Evolutionary conservation across 371 early-diverging fungal genomes (phyloP).

Genomic region (Parasitella parasitica): DNA sequence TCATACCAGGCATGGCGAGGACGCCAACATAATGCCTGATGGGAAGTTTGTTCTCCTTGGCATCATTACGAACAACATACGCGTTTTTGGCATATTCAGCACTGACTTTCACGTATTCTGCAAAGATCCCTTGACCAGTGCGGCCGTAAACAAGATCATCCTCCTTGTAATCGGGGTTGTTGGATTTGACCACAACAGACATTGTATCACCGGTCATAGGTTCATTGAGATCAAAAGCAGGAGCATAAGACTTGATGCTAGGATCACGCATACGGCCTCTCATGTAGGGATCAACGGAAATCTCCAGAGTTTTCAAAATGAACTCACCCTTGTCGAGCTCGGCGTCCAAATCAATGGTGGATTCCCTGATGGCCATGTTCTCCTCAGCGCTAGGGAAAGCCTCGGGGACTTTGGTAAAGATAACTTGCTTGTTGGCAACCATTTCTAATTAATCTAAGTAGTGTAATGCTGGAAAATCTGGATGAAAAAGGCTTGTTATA

Average conservation of each 20-base stretch:
- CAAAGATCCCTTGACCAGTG: slow-evolving; percentile 52
- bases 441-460: slow-evolving; percentile 4
- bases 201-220: slow-evolving; percentile 63
- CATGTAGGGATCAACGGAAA: slow-evolving; percentile 53
- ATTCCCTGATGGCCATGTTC: slow-evolving; percentile 46
- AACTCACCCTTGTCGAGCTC: slow-evolving; percentile 55
- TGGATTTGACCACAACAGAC: slow-evolving; percentile 62
- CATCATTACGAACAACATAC: slow-evolving; percentile 38
- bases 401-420: slow-evolving; percentile 44
- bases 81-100: slow-evolving; percentile 23
- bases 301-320: slow-evolving; percentile 48
- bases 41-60: slow-evolving; percentile 43
- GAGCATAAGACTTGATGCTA: slow-evolving; percentile 44
- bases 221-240: slow-evolving; percentile 57
- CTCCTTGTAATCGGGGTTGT: slow-evolving; percentile 52
- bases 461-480: no score
- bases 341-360: slow-evolving; percentile 47
- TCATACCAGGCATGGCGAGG: slow-evolving; percentile 58
- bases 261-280: slow-evolving; percentile 67
- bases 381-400: slow-evolving; percentile 42
- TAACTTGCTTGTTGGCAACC: slow-evolving; percentile 35
- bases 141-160: slow-evolving; percentile 64
- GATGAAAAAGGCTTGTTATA: neutral
- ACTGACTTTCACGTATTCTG: slow-evolving; percentile 43
- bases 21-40: slow-evolving; percentile 54